phyloP scores from a whole-genome alignment of 2,329 filamentous ascomycete species.

The Beauveria medogensis region DNA sequence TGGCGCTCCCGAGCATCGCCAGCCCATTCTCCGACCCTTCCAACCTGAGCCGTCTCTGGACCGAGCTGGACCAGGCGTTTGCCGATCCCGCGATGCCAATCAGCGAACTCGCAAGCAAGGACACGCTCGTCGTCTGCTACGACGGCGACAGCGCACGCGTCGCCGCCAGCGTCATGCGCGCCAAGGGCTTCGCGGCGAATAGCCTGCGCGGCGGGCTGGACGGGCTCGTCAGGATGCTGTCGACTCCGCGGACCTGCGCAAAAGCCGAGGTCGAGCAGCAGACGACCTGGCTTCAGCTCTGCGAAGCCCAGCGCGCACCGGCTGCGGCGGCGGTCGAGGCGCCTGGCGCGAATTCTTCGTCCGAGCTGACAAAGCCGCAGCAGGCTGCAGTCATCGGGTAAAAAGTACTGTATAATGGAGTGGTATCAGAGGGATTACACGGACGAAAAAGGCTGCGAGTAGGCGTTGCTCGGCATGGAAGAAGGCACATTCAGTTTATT shows the following conservation, averaged over 20 bases:
- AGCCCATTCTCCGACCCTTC: slow-evolving; percentile 39
- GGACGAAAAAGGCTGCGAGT: background rate
- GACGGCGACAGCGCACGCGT: slow-evolving; percentile 46
- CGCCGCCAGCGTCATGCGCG: slow-evolving; percentile 44
- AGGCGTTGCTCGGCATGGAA: background rate
- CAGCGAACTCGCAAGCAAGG: slow-evolving; percentile 21
- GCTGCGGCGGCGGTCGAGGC: background rate
- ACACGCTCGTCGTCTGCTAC: slow-evolving; percentile 42
- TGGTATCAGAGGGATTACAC: background rate
- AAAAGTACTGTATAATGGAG: background rate
- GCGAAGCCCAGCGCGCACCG: background rate
- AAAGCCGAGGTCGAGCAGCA: background rate
- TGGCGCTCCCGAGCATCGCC: slow-evolving; percentile 26
- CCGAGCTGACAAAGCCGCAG: background rate
- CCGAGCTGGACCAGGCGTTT: slow-evolving; percentile 36
- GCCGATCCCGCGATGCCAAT: no score
- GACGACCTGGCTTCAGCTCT: slow-evolving; percentile 4
- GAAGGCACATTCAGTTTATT: background rate
- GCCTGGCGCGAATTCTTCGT: background rate
- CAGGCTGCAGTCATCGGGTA: slow-evolving; percentile 2
- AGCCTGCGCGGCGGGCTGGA: slow-evolving; percentile 35
- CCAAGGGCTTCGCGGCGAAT: slow-evolving; percentile 38
- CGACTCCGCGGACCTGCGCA: background rate
- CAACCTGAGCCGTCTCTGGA: slow-evolving; percentile 38
- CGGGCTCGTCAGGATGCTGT: slow-evolving; percentile 3